phyloP scores from a whole-genome alignment of 495 filamentous ascomycete species.

The Aspergillus ellipticus region DNA sequence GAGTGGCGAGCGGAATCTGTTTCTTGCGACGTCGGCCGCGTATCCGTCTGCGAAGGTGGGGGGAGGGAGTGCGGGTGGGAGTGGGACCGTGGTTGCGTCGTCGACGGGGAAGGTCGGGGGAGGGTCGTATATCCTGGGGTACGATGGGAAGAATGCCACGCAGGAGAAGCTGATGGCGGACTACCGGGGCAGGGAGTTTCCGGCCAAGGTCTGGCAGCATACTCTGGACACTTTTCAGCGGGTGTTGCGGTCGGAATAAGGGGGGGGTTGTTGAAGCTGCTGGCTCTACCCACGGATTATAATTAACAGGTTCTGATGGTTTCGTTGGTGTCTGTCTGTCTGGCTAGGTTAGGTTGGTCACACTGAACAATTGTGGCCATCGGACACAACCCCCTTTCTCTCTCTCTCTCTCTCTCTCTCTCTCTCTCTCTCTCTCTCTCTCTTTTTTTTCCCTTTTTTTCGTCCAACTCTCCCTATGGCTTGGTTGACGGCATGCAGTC shows the following conservation, averaged over 20 bases:
- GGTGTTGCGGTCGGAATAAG: slow-evolving; percentile 1
- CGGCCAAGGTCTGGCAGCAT: slow-evolving; percentile 46
- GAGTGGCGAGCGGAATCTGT: slow-evolving; percentile 54
- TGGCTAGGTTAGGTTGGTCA: too few relatives aligned
- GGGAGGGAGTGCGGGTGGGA: slow-evolving; percentile 18
- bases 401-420: too few relatives aligned
- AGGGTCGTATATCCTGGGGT: slow-evolving; percentile 51
- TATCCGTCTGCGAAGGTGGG: slow-evolving; percentile 35
- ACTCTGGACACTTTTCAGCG: slow-evolving; percentile 43
- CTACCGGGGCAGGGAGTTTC: slow-evolving; percentile 39
- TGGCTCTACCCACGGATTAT: neutral
- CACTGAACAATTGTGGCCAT: too few relatives aligned
- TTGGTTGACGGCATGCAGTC: too few relatives aligned
- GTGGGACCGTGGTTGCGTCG: slow-evolving; percentile 36
- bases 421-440: too few relatives aligned
- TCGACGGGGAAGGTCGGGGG: slow-evolving; percentile 44
- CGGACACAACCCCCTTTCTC: too few relatives aligned
- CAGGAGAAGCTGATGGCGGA: slow-evolving; percentile 33
- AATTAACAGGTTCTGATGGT: too few relatives aligned
- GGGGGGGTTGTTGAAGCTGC: neutral
- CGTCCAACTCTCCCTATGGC: too few relatives aligned
- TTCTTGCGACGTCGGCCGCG: slow-evolving; percentile 46
- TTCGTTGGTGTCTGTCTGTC: too few relatives aligned
- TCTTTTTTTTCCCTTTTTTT: too few relatives aligned
- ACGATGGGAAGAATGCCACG: slow-evolving; percentile 38